Evolutionary conservation across 495 filamentous ascomycete species (phyloP), one percentile per base, ranked within the genome.

Genomic region (Parathielavia hyrcaniae): DNA sequence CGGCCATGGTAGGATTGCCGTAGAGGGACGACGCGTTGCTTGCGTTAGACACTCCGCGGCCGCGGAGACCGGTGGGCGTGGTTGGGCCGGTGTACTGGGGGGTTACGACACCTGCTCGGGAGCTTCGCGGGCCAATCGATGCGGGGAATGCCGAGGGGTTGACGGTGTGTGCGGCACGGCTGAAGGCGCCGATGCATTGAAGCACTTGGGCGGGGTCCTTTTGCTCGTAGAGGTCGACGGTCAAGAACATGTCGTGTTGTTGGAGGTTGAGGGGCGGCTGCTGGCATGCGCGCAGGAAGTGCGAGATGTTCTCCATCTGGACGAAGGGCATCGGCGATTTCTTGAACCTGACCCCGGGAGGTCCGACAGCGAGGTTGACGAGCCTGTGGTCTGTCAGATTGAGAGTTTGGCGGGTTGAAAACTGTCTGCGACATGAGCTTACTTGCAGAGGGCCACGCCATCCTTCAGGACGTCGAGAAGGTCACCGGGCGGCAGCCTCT

Each of bases 301-400:
- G 88, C 10, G 92, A 95, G 66, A 99, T 96, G 65, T 99, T 97
- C 69, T 99, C 93, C 93, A 96, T 97, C 72, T 97, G 95, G 35
- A 97, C 91, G 72, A 98, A 98, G 4, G 93, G 93, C 91, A 97
- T 97, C 26, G 83, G 66, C 0, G 89, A 95, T 58, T 83, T 78
- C 73, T 96, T 96, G 67, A 80, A 77, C 68, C 81, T 84, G 70
- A 95, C 83, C 41, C 87, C 87, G 11, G 90, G 86, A 10, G 83
- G 78, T 10, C 85, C 86, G 52, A 91, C 76, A 47, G 82, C 89
- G 53, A 91, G 79, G 66, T 96, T 98, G 58, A 88, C 80, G 41
- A 98, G 83, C 64, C 91, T 96, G 58, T 20, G 12, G 5, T n/a
- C 41, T 34, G 53, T 73, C 62, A 75, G 67, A 45, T 48, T 53